phyloP scores from a whole-genome alignment of 2,329 filamentous ascomycete species.

The Periconia macrospinosa region DNA sequence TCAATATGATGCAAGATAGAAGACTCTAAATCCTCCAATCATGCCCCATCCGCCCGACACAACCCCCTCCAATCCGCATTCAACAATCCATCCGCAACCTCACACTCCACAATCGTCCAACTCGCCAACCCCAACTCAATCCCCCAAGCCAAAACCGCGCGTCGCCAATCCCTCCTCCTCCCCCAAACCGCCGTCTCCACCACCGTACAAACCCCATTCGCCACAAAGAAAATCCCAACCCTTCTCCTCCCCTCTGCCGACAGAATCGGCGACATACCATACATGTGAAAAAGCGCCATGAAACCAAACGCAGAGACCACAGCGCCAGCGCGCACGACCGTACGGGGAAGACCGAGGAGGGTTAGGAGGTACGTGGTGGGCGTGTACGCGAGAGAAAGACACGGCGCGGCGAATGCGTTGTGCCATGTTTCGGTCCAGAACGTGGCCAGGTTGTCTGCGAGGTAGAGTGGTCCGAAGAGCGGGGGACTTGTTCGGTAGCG shows the following conservation, averaged over 20 bases:
- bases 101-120: constrained; percentile 37
- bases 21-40: neutral
- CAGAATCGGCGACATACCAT: constrained; percentile 41
- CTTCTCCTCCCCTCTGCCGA: constrained; percentile 30
- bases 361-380: constrained; percentile 39
- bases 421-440: constrained; percentile 50
- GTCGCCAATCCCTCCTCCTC: constrained; percentile 35
- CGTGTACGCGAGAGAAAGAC: constrained; percentile 42
- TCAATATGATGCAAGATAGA: too few relatives aligned
- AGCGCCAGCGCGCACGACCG: constrained; percentile 37
- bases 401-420: constrained; percentile 46
- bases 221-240: constrained; percentile 44
- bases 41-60: constrained; percentile 17
- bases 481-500: constrained; percentile 41
- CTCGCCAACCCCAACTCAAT: constrained; percentile 38
- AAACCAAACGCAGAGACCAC: constrained; percentile 43
- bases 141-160: constrained; percentile 35
- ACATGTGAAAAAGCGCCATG: constrained; percentile 47
- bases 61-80: constrained; percentile 34
- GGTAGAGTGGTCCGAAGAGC: constrained; percentile 46
- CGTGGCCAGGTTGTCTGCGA: constrained; percentile 30
- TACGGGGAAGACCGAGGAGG: constrained; percentile 31
- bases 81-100: constrained; percentile 38
- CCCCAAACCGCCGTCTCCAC: constrained; percentile 38
- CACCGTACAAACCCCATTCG: constrained; percentile 44